phyloP scores from a whole-genome alignment of 106 monocot genomes.

The Dioscorea alata region DNA sequence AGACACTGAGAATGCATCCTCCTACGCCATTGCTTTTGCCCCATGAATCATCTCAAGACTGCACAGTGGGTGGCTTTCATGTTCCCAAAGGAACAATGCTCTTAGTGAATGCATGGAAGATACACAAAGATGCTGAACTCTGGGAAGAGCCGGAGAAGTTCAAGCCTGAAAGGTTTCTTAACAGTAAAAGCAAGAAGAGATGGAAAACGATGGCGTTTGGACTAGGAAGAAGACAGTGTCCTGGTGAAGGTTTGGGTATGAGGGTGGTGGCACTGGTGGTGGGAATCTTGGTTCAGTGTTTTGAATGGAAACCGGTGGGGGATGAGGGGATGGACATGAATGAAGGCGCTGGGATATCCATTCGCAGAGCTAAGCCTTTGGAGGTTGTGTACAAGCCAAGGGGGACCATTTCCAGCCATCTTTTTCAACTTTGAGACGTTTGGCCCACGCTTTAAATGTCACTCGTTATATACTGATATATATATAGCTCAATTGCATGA shows the following conservation, averaged over 20 bases:
- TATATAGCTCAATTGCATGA: too few relatives aligned
- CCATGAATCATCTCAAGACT: conserved; percentile 22
- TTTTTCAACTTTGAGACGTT: too few relatives aligned
- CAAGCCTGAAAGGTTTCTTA: conserved; percentile 28
- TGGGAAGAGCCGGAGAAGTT: conserved; percentile 28
- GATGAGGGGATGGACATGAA: conserved; percentile 17
- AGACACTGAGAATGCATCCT: conserved; percentile 28
- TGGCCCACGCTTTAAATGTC: too few relatives aligned
- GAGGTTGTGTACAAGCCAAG: conserved; percentile 16
- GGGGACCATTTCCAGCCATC: background rate
- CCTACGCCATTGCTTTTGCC: conserved; percentile 16
- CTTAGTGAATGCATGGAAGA: conserved; percentile 24
- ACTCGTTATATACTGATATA: too few relatives aligned
- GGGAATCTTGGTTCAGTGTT: conserved; percentile 30
- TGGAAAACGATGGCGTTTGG: background rate
- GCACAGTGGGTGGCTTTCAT: conserved; percentile 22
- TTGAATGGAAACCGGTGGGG: conserved; percentile 23
- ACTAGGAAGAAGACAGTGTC: conserved; percentile 23
- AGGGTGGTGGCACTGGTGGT: conserved; percentile 10
- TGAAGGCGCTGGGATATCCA: conserved; percentile 5
- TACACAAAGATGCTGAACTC: conserved; percentile 11
- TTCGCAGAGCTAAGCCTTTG: conserved; percentile 12
- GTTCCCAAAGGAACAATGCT: conserved; percentile 22
- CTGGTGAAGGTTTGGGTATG: conserved; percentile 13
- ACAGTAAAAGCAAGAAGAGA: too few relatives aligned